These are phyloP conservation scores for Plasmodium adleri DNA, from an alignment of 169 alveolate species.

Conservation along the genomic window DNA sequence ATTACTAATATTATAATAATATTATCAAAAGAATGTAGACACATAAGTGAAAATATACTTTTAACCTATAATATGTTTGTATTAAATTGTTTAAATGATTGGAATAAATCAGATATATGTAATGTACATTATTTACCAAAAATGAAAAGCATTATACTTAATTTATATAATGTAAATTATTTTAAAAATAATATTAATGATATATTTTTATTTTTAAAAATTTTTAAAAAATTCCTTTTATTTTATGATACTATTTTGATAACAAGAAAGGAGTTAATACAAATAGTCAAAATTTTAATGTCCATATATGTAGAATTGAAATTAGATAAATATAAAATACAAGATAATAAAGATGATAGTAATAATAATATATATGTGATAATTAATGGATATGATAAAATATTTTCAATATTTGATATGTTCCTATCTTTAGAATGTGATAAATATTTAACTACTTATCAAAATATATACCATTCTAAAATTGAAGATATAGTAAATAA, in stretches of 20 bases:
- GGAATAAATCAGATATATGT: constrained; percentile 29
- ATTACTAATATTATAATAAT: constrained; percentile 16
- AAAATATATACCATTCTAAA: constrained; percentile 56
- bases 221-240: constrained; percentile 44
- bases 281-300: constrained; percentile 15
- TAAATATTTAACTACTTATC: constrained; percentile 49
- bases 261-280: constrained; percentile 32
- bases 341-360: not conserved
- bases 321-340: not conserved
- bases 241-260: constrained; percentile 7
- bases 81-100: constrained; percentile 36
- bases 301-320: constrained; percentile 34
- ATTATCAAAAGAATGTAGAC: not conserved
- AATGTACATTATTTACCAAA: constrained; percentile 20
- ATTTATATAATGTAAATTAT: constrained; percentile 21
- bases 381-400: constrained; percentile 10
- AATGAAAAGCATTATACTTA: constrained; percentile 24
- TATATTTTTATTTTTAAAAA: constrained; percentile 37
- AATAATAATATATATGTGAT: not conserved
- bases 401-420: constrained; percentile 32
- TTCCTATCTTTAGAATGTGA: constrained; percentile 50
- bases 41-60: constrained; percentile 16
- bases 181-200: constrained; percentile 35
- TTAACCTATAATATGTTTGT: constrained; percentile 25
- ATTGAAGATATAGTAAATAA: constrained; percentile 45